Evolutionary conservation across 768 basidiomycete species (phyloP), one percentile per base, ranked within the genome.

Genomic region (Leccinum disarticulatum): DNA sequence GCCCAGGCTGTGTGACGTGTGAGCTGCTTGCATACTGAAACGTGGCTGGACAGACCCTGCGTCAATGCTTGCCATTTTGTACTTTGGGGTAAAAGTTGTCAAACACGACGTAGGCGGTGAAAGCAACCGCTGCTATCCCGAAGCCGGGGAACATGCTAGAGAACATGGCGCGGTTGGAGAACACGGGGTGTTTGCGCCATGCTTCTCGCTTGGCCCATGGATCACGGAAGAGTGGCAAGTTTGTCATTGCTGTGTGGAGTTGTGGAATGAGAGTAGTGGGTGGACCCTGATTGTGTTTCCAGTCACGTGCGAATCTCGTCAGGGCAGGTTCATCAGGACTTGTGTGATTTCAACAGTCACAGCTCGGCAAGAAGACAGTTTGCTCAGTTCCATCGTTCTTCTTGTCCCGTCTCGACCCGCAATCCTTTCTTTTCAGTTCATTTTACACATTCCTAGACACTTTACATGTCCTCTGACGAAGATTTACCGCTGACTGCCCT

Each of bases 131-230:
- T 36, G 92, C 96, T 58, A 93, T 93, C 51, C 95, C 95, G 69
- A 98, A 91, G 41, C 96, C 96, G 35, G 96, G 96, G 75, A 98
- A 95, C 64, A 96, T 73, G 78, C 84, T 93, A 67, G 88, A 80
- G 79, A 98, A 88, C 91, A 95, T 95, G 66, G 84, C 82, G 46
- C 87, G 85, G 65, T 88, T 90, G 61, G 86, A 83, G 79, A 97
- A 97, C 57, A 95, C 84, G n/a, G 90, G 87, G 68, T 85, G 87
- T 73, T 87, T 93, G 68, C 95, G 83, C 94, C 93, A 97, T 41
- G 93, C 91, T 66, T 97, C 94, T 61, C 87, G 79, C 77, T 90
- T 94, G 22, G 92, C 91, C 95, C 95, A 97, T 54, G 94, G 93
- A 73, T 97, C 95, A 74, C 93, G 87, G 70, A 87, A 95, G 56